Base-by-base conservation (phyloP, 441 rosid species). In the Viola pubescens region DNA sequence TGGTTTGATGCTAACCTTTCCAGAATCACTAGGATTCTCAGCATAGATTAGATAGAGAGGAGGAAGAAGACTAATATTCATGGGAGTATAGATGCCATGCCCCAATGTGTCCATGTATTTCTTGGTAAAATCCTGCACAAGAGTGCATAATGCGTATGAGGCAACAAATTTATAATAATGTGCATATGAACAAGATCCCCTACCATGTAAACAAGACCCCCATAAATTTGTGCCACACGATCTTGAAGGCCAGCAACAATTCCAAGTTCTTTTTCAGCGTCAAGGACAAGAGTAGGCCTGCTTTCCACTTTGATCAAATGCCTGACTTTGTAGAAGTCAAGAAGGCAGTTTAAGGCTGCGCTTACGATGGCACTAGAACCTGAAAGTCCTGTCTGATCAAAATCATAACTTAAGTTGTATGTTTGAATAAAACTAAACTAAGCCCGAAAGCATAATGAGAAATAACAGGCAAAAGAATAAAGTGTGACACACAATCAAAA, bases 221-320 rank as follows among this genome's bases (percentile, higher is more conserved):
- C 97, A 69, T 87, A 92, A 19, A 89, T 86, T 67, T 87, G 95
- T 41, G 95, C 96, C n/a, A 92, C 98, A 26, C 97, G 81, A 78
- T 89, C 97, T 73, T 87, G 96, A 73, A 89, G 95, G 60, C 98
- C 98, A 9, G 97, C 98, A 60, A 92, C 90, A 59, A 89, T 89
- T 53, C 98, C 95, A 26, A 92, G 89, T 65, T 87, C 86, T 69
- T 82, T 62, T 81, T 92, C 97, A 1, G 97, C 96, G 14, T 48
- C 64, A 47, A 92, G 92, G 52, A 89, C 72, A 58, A 89, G 75
- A 61, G 76, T 83, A 49, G 83, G 83, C 53, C 97, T 81, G 40
- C 83, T 64, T 63, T 76, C 81, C 54, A 86, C 79, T 82, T 82
- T 83, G 58, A 89, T 71, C 60, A 87, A 64, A 65, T 83, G 89